Evolutionary conservation across 768 basidiomycete genomes (phyloP), one percentile per base, ranked within the genome.

Genomic region (Rhodotorula diobovata): DNA sequence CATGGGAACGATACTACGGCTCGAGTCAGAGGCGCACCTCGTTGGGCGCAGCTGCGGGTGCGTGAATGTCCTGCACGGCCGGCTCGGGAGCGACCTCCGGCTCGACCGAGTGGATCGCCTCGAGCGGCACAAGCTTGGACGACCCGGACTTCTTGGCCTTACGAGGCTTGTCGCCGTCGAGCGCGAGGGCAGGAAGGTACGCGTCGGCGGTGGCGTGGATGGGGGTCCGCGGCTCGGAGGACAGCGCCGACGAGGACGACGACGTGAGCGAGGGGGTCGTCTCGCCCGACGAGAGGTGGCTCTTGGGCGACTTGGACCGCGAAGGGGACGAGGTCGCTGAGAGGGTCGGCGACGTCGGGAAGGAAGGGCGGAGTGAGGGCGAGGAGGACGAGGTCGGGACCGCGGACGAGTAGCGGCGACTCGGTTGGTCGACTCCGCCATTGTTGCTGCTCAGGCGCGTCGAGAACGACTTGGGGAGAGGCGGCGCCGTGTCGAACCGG

Each of bases 221-320:
- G 28, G 63, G 59, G 28, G 63, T 73, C 16, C 25, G n/a, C 10
- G 70, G 70, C 30, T 28, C n/a, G 3, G 65, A 67, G 4, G 65
- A 67, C 16, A 65, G 70, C 0, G 65, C 70, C 3, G 70, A 71
- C 23, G 70, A 71, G 6, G 70, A 65, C 45, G 70, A 71, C 21
- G 70, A 71, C 2, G 70, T 71, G 34, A 71, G 65, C n/a, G 70
- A 71, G 14, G 73, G 70, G 0, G 61, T 34, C n/a, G 63, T 48
- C 9, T 56, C 61, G 25, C 57, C 73, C 23, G 67, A 41, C 34
- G 50, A 20, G 45, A 15, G 11, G 34, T 68, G 67, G 68, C 4
- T 61, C 57, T 32, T 60, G 39, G 37, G 56, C 14, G n/a, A 43
- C 41, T 43, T 43, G 41, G 41, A 32, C 7, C n/a, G 35, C n/a